Evolutionary conservation across 2,329 filamentous ascomycete genomes (phyloP).

Genomic region (Raffaelea deltoideospora): DNA sequence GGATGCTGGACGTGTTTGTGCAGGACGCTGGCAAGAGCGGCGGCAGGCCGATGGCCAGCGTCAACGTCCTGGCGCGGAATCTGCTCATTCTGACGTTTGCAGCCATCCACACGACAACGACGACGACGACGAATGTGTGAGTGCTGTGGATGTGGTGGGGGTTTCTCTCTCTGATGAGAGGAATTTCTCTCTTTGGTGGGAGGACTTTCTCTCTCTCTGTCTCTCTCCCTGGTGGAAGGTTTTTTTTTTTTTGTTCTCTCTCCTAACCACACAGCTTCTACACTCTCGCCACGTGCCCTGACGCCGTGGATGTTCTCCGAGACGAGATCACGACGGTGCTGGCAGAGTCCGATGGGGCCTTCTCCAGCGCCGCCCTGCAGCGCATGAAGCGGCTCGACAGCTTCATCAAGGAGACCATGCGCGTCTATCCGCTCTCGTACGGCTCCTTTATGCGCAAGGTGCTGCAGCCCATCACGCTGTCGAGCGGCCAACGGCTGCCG

Average conservation of each 20-base stretch:
- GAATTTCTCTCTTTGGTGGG: too few relatives aligned
- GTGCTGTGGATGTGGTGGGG: too few relatives aligned
- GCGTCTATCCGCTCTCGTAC: conserved; percentile 11
- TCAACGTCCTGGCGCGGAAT: conserved; percentile 22
- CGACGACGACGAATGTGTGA: neutral
- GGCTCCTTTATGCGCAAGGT: conserved; percentile 30
- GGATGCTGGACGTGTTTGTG: conserved; percentile 26
- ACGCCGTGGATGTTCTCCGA: conserved; percentile 33
- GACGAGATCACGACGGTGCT: conserved; percentile 30
- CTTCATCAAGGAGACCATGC: conserved; percentile 17
- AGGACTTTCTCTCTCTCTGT: too few relatives aligned
- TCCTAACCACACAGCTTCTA: conserved; percentile 23
- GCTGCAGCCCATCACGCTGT: conserved; percentile 32
- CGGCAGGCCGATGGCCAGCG: conserved; percentile 17
- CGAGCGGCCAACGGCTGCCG: conserved; percentile 35
- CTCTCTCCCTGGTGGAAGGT: too few relatives aligned
- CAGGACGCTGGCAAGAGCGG: too few relatives aligned
- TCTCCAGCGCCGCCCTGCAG: conserved; percentile 14
- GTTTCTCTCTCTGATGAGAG: too few relatives aligned
- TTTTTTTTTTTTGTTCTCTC: neutral
- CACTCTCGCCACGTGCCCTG: conserved; percentile 32
- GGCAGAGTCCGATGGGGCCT: conserved; percentile 15
- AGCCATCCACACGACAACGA: neutral
- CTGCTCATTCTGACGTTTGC: conserved; percentile 18
- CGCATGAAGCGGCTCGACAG: conserved; percentile 19